A percentile compares a stretch with the other conserved stretches of the same genome.
phyloP scores from a whole-genome alignment of 1,139 yeast species.

The Saccharomyces hybrid region DNA sequence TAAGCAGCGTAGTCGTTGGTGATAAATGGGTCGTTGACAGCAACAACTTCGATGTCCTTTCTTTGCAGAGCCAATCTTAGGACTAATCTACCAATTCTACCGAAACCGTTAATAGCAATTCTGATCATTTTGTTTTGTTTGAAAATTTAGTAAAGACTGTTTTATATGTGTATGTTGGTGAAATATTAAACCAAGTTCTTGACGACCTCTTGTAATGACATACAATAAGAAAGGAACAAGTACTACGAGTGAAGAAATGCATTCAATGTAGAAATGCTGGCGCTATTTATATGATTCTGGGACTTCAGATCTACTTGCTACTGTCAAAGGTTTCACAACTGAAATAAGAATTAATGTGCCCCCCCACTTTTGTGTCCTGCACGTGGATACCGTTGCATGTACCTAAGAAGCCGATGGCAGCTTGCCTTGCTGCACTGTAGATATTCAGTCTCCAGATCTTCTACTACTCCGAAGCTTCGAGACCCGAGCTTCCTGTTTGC shows the following conservation, averaged over 20 bases:
- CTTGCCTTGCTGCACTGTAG: not conserved
- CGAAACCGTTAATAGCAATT: conserved; percentile 85
- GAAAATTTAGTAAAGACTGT: not conserved
- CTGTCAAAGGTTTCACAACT: not conserved
- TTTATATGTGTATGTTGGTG: not conserved
- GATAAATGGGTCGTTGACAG: conserved; percentile 79
- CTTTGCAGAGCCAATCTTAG: conserved; percentile 68
- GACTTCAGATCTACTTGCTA: not conserved
- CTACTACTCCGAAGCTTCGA: not conserved
- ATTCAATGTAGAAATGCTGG: not conserved
- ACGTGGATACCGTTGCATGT: not conserved
- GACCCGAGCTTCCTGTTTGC: not conserved
- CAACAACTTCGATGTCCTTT: conserved; percentile 65
- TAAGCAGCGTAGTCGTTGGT: conserved; percentile 77
- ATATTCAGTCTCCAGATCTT: not conserved
- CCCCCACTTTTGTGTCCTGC: not conserved
- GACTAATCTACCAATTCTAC: conserved; percentile 79
- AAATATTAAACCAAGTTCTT: conserved; percentile 1
- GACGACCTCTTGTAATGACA: not conserved
- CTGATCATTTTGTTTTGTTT: conserved; percentile 35
- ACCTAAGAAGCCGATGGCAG: not conserved
- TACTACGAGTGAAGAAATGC: not conserved
- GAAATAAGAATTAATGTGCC: not conserved
- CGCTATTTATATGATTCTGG: not conserved
- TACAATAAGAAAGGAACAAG: not conserved